Conservation (phyloP, 139 green algal species). For the Haematococcus sp. region DNA sequence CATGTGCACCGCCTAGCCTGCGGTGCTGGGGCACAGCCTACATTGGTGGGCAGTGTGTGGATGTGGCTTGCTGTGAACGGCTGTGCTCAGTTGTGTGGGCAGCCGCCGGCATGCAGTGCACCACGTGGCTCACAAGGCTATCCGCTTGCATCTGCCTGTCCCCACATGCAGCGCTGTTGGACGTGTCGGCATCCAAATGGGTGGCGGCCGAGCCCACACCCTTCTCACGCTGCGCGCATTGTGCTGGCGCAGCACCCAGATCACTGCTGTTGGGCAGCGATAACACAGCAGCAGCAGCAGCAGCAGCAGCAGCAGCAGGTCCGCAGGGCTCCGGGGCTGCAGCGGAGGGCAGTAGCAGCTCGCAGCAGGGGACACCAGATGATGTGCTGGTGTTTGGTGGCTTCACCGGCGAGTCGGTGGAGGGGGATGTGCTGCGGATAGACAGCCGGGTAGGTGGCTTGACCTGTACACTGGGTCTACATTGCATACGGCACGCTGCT, state of each 20-base stretch:
- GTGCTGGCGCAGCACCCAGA: constrained; percentile 7
- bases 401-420: constrained; percentile 50
- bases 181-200: constrained; percentile 44
- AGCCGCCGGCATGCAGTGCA: background rate
- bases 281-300: background rate
- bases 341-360: background rate
- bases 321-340: background rate
- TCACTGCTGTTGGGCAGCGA: background rate
- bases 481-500: no score
- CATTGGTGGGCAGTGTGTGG: no score
- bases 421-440: constrained; percentile 50
- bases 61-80: no score
- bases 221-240: constrained; percentile 55
- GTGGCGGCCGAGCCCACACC: constrained; percentile 36
- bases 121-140: background rate
- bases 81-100: background rate
- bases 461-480: no score
- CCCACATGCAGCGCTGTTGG: constrained; percentile 49
- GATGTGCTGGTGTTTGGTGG: constrained; percentile 49
- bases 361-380: background rate
- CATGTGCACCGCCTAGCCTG: background rate
- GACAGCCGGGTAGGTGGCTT: constrained; percentile 18
- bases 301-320: background rate
- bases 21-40: no score
- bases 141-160: constrained; percentile 20